These are phyloP conservation scores for Skeletonema tropicum DNA, from an alignment of 108 stramenopile genomes.

Conservation along the genomic window DNA sequence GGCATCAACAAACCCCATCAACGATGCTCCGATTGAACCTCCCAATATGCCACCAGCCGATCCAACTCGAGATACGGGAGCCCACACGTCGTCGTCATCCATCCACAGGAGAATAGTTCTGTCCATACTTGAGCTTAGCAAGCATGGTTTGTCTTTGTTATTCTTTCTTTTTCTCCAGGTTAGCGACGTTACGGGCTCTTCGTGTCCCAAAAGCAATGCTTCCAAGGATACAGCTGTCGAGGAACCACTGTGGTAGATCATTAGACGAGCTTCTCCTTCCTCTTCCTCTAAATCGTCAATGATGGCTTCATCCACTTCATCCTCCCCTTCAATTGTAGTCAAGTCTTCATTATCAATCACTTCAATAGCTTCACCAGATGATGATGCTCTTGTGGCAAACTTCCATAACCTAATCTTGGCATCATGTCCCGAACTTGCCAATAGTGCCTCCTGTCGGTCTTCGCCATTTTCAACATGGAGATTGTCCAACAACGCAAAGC, in stretches of 20 bases:
- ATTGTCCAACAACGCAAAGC: conserved; percentile 63
- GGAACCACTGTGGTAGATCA: conserved; percentile 37
- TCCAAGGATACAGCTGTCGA: conserved; percentile 71
- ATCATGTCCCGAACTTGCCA: conserved; percentile 88
- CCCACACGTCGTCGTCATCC: conserved; percentile 72
- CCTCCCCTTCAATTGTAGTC: conserved; percentile 12
- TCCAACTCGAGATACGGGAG: conserved; percentile 86
- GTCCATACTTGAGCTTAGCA: conserved; percentile 88
- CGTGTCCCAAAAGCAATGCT: conserved; percentile 86
- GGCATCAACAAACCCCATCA: conserved; percentile 76
- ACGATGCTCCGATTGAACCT: conserved; percentile 74
- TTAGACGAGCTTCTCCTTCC: conserved; percentile 74
- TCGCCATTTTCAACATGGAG: conserved; percentile 10
- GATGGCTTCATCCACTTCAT: conserved; percentile 52
- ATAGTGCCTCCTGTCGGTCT: conserved; percentile 30
- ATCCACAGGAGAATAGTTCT: conserved; percentile 83
- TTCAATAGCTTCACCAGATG: neutral
- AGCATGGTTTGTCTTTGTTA: conserved; percentile 53
- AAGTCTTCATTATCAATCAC: conserved; percentile 46
- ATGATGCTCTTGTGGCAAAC: conserved; percentile 44
- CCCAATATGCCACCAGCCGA: conserved; percentile 88
- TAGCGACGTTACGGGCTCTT: conserved; percentile 81
- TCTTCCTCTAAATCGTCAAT: conserved; percentile 66
- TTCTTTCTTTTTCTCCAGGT: conserved; percentile 60
- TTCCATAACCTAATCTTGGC: conserved; percentile 87